phyloP scores from a whole-genome alignment of 306 rosid species.

The Inga leiocalycina region DNA sequence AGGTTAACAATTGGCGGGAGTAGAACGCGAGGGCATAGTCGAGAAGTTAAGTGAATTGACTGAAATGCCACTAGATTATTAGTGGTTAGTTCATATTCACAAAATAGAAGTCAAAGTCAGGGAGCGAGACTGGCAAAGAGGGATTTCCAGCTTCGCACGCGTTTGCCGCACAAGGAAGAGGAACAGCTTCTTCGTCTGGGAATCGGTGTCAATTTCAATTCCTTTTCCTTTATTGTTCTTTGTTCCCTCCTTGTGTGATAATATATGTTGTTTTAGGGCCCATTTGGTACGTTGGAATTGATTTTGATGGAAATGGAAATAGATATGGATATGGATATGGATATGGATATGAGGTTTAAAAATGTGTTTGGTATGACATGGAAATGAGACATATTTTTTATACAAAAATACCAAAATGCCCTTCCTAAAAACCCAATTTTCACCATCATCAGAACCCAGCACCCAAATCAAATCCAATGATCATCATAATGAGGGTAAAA shows the following conservation, averaged over 20 bases:
- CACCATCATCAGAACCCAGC: too few relatives aligned
- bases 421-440: too few relatives aligned
- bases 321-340: too few relatives aligned
- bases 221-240: constrained; percentile 1
- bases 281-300: too few relatives aligned
- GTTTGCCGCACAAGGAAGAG: constrained; percentile 30
- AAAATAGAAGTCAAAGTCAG: constrained; percentile 10
- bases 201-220: constrained; percentile 31
- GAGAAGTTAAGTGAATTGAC: constrained; percentile 27
- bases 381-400: too few relatives aligned
- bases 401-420: too few relatives aligned
- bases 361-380: too few relatives aligned
- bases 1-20: constrained; percentile 23
- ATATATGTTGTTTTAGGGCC: too few relatives aligned
- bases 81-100: neutral
- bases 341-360: too few relatives aligned
- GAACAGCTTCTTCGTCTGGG: neutral
- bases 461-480: too few relatives aligned
- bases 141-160: constrained; percentile 48
- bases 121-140: constrained; percentile 29
- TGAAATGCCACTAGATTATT: neutral
- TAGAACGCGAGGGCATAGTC: constrained; percentile 10
- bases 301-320: too few relatives aligned
- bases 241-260: neutral
- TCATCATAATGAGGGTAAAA: too few relatives aligned